A percentile compares a stretch with the other conserved stretches of the same genome.
Evolutionary conservation across 192 early-diverging fungal species (phyloP).

Genomic region (Rhizoclosmatium sp.): DNA sequence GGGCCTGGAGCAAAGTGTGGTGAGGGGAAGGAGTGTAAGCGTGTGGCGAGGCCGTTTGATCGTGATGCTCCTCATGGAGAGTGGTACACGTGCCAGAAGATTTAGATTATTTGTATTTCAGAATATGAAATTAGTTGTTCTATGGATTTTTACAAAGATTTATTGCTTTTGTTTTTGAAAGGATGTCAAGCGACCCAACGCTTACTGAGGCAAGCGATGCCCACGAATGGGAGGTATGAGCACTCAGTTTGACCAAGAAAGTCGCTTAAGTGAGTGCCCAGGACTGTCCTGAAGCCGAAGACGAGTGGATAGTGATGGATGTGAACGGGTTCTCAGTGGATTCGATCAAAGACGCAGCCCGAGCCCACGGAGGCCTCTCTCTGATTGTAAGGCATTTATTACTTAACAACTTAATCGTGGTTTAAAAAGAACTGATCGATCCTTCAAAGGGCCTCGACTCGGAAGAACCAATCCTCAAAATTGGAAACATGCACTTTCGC

Average conservation of each 20-base stretch:
- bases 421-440: background rate
- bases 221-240: background rate
- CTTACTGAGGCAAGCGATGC: background rate
- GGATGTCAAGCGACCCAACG: background rate
- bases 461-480: conserved; percentile 15
- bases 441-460: conserved; percentile 29
- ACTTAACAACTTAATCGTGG: background rate
- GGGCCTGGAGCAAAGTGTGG: too few species aligned
- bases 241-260: background rate
- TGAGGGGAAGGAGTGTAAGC: too few species aligned
- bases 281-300: conserved; percentile 30
- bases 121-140: too few species aligned
- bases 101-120: too few species aligned
- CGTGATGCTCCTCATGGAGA: too few species aligned
- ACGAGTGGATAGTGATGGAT: conserved; percentile 26
- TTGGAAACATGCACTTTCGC: conserved; percentile 34
- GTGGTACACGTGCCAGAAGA: too few species aligned
- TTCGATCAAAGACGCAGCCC: background rate
- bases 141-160: background rate
- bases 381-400: conserved; percentile 20
- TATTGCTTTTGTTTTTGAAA: too few species aligned
- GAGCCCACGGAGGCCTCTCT: conserved; percentile 23
- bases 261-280: background rate
- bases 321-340: conserved; percentile 12
- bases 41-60: too few species aligned